phyloP scores from a whole-genome alignment of 768 basidiomycete genomes.

The Suillus bovinus region DNA sequence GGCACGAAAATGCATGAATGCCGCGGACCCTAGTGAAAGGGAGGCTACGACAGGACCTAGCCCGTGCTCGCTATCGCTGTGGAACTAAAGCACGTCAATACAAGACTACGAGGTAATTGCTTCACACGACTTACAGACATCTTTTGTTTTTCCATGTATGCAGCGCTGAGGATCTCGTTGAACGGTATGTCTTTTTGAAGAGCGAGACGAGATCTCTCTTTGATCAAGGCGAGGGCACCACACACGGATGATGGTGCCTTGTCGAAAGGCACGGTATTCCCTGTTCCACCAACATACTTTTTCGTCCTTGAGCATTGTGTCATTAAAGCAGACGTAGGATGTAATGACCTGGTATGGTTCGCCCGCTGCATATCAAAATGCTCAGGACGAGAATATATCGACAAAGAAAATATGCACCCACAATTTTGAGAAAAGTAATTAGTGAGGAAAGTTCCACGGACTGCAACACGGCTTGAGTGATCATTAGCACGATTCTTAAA shows the following conservation, averaged over 20 bases:
- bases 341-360: slow-evolving; percentile 69
- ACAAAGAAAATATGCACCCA: slow-evolving; percentile 34
- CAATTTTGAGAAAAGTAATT: slow-evolving; percentile 88
- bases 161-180: slow-evolving; percentile 80
- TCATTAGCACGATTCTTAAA: not conserved
- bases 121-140: slow-evolving; percentile 63
- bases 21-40: slow-evolving; percentile 73
- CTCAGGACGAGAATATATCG: not conserved
- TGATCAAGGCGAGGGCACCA: slow-evolving; percentile 59
- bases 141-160: slow-evolving; percentile 83
- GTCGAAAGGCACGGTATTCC: slow-evolving; percentile 67
- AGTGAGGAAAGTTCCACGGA: slow-evolving; percentile 67
- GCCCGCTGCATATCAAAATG: slow-evolving; percentile 50
- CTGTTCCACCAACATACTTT: slow-evolving; percentile 79
- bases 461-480: slow-evolving; percentile 36
- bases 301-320: slow-evolving; percentile 1
- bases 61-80: slow-evolving; percentile 76
- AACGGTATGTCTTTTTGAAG: slow-evolving; percentile 45
- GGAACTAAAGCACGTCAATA: slow-evolving; percentile 51
- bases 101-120: slow-evolving; percentile 2
- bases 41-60: slow-evolving; percentile 75
- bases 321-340: slow-evolving; percentile 7
- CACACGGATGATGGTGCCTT: slow-evolving; percentile 58
- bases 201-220: slow-evolving; percentile 50
- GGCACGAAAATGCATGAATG: slow-evolving; percentile 77